Evolutionary conservation across 1,284 basidiomycete species (phyloP).

Genomic region (Malassezia obtusa): DNA sequence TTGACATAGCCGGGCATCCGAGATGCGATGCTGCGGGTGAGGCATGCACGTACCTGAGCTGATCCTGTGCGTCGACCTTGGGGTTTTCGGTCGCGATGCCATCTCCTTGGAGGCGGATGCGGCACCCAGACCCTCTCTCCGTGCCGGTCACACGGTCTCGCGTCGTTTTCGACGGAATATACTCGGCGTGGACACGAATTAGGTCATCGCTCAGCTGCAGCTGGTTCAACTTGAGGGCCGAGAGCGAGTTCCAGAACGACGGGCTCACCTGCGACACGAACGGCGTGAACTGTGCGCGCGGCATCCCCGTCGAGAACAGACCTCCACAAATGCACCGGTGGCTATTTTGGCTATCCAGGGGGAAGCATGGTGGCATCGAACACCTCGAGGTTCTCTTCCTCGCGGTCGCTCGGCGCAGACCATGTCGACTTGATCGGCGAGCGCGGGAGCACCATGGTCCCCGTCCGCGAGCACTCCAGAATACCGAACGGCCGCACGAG

Average conservation of each 20-base stretch:
- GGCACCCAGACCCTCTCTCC: conserved; percentile 28
- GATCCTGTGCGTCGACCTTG: not conserved
- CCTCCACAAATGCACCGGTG: not conserved
- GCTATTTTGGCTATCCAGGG: conserved; percentile 32
- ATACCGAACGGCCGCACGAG: conserved; percentile 90
- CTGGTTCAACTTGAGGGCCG: conserved; percentile 78
- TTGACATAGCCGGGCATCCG: conserved; percentile 61
- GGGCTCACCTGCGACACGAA: conserved; percentile 78
- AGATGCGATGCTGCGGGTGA: too few species aligned
- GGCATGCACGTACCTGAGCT: too few species aligned
- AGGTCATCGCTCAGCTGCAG: conserved; percentile 70
- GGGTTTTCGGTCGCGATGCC: conserved; percentile 8
- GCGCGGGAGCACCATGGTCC: conserved; percentile 50
- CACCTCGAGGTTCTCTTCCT: conserved; percentile 28
- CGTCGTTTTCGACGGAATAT: conserved; percentile 63
- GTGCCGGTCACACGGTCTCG: conserved; percentile 63
- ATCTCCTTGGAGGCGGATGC: conserved; percentile 45
- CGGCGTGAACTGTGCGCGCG: conserved; percentile 68
- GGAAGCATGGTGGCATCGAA: conserved; percentile 44
- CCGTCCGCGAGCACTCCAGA: conserved; percentile 81
- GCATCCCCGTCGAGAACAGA: conserved; percentile 3
- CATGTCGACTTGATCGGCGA: conserved; percentile 41
- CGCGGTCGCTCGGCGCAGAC: conserved; percentile 28
- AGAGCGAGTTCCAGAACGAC: conserved; percentile 84
- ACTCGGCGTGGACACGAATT: conserved; percentile 60